Evolutionary conservation across 2,329 filamentous ascomycete genomes (phyloP).

Genomic region (Alternaria angustiovoidea): DNA sequence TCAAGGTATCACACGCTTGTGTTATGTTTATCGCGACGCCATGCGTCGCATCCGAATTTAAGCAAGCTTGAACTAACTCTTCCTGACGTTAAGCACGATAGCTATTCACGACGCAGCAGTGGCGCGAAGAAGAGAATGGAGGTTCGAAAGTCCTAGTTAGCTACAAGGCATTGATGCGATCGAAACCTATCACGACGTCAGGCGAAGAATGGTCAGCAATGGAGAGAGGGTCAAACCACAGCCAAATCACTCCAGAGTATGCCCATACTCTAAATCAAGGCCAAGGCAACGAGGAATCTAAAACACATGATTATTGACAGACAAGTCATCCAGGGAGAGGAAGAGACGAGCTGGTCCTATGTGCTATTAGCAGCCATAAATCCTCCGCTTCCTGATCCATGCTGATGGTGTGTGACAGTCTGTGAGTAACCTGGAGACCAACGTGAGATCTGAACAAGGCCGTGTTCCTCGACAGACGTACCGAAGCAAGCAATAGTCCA

Average conservation of each 20-base stretch:
- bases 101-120: not conserved
- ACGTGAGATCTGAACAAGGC: constrained; percentile 29
- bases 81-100: not conserved
- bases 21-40: not conserved
- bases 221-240: constrained; percentile 23
- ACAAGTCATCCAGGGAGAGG: constrained; percentile 19
- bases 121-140: not conserved
- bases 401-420: constrained; percentile 8
- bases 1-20: not conserved
- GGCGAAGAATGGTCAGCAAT: constrained; percentile 11
- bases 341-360: constrained; percentile 32
- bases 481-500: constrained; percentile 13
- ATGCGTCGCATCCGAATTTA: not conserved
- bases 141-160: not conserved
- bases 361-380: constrained; percentile 33
- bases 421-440: constrained; percentile 20
- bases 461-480: constrained; percentile 28
- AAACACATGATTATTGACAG: constrained; percentile 26
- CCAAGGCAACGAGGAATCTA: constrained; percentile 17
- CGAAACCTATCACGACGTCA: constrained; percentile 25
- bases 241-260: not conserved
- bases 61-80: not conserved
- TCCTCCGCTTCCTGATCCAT: constrained; percentile 19
- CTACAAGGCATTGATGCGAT: not conserved
- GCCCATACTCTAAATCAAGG: constrained; percentile 11